Percentiles rank a stretch among this genome's conserved stretches.
These are phyloP conservation scores for Agrocybe praecox DNA, from an alignment of 768 basidiomycete genomes.

Conservation along the genomic window DNA sequence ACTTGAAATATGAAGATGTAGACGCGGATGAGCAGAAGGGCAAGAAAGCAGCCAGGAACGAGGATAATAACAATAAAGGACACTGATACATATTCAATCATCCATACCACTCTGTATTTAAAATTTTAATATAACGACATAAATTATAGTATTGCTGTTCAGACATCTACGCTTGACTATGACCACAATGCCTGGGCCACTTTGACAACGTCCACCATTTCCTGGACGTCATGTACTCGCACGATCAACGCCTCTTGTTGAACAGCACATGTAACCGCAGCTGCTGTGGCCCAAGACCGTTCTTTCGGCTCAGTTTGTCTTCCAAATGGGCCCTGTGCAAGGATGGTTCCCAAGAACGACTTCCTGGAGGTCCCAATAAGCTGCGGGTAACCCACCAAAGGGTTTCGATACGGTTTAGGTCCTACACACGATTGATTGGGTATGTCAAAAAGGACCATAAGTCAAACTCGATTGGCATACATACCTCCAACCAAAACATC, in stretches of 20 bases:
- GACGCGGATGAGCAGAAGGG: background rate
- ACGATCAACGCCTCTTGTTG: conserved; percentile 75
- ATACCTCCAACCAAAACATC: conserved; percentile 37
- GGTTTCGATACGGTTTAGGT: conserved; percentile 35
- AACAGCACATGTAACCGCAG: conserved; percentile 71
- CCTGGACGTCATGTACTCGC: conserved; percentile 79
- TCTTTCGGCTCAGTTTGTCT: conserved; percentile 64
- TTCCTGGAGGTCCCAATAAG: conserved; percentile 86
- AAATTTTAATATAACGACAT: too few relatives aligned
- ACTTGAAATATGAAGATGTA: background rate
- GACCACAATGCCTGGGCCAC: conserved; percentile 66
- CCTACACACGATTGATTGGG: too few relatives aligned
- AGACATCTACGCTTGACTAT: too few relatives aligned
- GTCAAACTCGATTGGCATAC: too few relatives aligned
- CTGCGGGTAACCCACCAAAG: conserved; percentile 58
- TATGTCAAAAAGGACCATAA: too few relatives aligned
- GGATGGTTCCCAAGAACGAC: conserved; percentile 75
- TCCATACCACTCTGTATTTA: too few relatives aligned
- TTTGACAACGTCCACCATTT: conserved; percentile 73
- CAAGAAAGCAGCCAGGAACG: background rate
- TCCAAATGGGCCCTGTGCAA: conserved; percentile 52
- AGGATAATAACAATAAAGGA: background rate
- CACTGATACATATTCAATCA: background rate
- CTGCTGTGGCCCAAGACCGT: conserved; percentile 78
- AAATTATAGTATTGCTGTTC: too few relatives aligned